Percentiles rank a stretch among this genome's conserved stretches.
These are phyloP conservation scores for Penicillium flavigenum DNA, from an alignment of 495 filamentous ascomycete species.

Conservation along the genomic window DNA sequence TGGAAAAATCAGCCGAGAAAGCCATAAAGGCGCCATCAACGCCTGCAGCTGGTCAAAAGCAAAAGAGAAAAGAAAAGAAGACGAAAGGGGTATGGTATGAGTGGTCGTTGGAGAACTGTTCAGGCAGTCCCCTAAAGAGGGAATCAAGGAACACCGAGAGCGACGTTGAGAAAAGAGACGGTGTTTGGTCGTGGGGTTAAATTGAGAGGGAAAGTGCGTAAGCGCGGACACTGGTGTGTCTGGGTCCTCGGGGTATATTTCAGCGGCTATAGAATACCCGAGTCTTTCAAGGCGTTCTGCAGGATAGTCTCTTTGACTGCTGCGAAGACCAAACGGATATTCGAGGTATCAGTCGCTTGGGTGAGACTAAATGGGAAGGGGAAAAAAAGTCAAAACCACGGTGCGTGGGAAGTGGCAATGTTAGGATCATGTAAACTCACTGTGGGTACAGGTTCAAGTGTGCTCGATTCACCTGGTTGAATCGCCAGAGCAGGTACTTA, in stretches of 20 bases:
- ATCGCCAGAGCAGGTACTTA: constrained; percentile 96
- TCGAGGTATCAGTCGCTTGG: constrained; percentile 97
- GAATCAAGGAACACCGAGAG: constrained; percentile 8
- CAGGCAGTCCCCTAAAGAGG: constrained; percentile 12
- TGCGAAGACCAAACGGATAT: constrained; percentile 95
- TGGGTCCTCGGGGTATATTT: constrained; percentile 11
- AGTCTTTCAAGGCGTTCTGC: constrained; percentile 97
- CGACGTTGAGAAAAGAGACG: constrained; percentile 8
- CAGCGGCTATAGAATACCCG: constrained; percentile 73
- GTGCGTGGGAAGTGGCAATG: constrained; percentile 2
- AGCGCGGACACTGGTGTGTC: not conserved
- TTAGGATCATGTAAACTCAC: constrained; percentile 55
- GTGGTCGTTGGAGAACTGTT: constrained; percentile 22
- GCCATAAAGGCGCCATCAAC: constrained; percentile 33
- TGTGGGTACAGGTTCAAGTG: constrained; percentile 97
- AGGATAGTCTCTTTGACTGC: constrained; percentile 98
- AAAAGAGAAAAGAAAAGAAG: constrained; percentile 16
- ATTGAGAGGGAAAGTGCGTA: not conserved
- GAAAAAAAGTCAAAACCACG: constrained; percentile 31
- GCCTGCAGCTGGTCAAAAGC: constrained; percentile 38
- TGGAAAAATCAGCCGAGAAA: constrained; percentile 30
- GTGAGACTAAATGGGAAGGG: constrained; percentile 65
- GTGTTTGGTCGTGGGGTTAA: constrained; percentile 9
- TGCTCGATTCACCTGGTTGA: constrained; percentile 96
- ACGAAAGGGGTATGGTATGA: constrained; percentile 19